Evolutionary conservation across 805 yeast genomes (phyloP).

Genomic region (Naumovozyma castellii): DNA sequence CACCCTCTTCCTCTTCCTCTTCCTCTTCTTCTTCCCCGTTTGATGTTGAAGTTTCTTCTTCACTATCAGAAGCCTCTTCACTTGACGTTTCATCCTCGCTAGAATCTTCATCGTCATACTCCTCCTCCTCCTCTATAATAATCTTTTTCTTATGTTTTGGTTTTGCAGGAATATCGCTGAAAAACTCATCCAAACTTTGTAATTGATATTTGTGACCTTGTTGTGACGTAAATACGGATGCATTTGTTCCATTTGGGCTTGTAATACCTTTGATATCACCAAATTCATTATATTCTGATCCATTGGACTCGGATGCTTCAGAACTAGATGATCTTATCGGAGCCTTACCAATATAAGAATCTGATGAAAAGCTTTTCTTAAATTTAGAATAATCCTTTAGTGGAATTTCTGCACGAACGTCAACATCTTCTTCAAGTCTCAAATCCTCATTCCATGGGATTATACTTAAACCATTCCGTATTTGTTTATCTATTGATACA

Average conservation of each 20-base stretch:
- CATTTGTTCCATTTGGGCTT: background rate
- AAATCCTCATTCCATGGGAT: slow-evolving; percentile 14
- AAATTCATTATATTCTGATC: background rate
- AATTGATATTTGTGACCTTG: slow-evolving; percentile 41
- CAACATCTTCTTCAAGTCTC: slow-evolving; percentile 8
- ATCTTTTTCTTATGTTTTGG: slow-evolving; percentile 7
- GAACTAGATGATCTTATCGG: background rate
- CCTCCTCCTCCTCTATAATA: slow-evolving; percentile 24
- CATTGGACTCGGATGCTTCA: slow-evolving; percentile 3
- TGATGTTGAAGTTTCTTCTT: slow-evolving; percentile 1
- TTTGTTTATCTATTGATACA: slow-evolving; percentile 6
- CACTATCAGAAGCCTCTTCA: slow-evolving; percentile 21
- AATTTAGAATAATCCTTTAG: slow-evolving; percentile 33
- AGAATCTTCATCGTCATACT: slow-evolving; percentile 26
- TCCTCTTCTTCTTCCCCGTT: slow-evolving; percentile 2
- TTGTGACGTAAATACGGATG: slow-evolving; percentile 11
- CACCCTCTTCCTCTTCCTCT: background rate
- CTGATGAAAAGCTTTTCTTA: slow-evolving; percentile 28
- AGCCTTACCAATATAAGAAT: slow-evolving; percentile 8
- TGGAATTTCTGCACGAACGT: slow-evolving; percentile 32
- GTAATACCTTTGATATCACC: no score
- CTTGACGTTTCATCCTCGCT: slow-evolving; percentile 23
- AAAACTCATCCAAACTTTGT: slow-evolving; percentile 82
- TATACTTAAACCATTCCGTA: slow-evolving; percentile 6
- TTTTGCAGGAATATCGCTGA: slow-evolving; percentile 39